Percentiles rank a stretch among this genome's conserved stretches.
phyloP scores from a whole-genome alignment of 2,329 filamentous ascomycete genomes.

The Fusarium secorum region DNA sequence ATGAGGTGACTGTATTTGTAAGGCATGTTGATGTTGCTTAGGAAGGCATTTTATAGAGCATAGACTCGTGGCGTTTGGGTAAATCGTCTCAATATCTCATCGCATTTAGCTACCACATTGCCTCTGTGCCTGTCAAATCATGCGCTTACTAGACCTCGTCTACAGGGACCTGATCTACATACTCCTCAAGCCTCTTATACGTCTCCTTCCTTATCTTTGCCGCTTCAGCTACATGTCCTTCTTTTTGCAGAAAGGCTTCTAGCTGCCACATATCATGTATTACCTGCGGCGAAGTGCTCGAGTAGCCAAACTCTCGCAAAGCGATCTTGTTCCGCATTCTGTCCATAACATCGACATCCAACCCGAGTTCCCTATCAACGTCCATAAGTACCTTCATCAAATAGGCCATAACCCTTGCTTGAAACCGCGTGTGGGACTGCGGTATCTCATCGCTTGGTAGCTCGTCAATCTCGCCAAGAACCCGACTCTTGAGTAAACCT shows the following conservation, averaged over 20 bases:
- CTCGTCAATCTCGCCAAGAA: background rate
- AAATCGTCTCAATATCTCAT: background rate
- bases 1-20: conserved; percentile 46
- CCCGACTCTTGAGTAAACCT: background rate
- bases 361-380: background rate
- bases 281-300: background rate
- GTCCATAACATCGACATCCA: conserved; percentile 6
- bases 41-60: conserved; percentile 24
- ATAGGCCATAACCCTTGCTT: conserved; percentile 7
- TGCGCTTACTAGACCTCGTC: background rate
- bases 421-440: background rate
- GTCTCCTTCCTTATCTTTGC: background rate
- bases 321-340: conserved; percentile 5
- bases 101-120: background rate
- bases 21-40: conserved; percentile 13
- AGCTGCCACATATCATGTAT: conserved; percentile 19
- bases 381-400: conserved; percentile 10
- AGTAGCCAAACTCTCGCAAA: conserved; percentile 15
- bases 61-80: conserved; percentile 30
- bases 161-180: background rate
- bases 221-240: background rate
- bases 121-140: background rate
- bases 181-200: conserved; percentile 12
- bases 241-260: background rate
- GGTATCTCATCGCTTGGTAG: background rate